A percentile compares a stretch with the other conserved stretches of the same genome.
phyloP scores from a whole-genome alignment of 495 filamentous ascomycete species.

The Penicillium chermesinum region DNA sequence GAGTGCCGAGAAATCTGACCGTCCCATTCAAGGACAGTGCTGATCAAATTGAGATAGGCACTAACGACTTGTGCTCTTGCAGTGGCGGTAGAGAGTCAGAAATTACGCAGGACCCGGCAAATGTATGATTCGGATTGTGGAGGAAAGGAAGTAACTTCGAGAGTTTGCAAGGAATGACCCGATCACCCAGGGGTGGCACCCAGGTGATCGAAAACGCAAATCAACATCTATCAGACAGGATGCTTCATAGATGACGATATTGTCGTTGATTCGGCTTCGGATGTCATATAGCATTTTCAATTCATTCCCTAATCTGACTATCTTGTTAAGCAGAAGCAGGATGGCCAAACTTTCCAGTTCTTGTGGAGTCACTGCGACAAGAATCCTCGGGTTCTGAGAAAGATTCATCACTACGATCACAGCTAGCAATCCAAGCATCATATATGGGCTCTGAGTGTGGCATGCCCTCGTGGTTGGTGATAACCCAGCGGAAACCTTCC shows the following conservation, averaged over 20 bases:
- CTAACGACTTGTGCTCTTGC: no score
- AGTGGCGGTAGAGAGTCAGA: no score
- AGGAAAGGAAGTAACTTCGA: neutral
- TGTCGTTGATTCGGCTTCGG: neutral
- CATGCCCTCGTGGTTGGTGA: conserved; percentile 4
- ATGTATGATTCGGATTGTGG: no score
- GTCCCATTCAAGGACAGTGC: no score
- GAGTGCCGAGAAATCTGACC: no score
- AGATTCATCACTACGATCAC: conserved; percentile 2
- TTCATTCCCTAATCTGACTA: neutral
- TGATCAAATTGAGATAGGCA: no score
- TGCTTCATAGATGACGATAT: neutral
- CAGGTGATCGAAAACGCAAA: neutral
- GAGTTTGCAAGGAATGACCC: neutral
- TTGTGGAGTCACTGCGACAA: neutral
- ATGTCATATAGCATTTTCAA: neutral
- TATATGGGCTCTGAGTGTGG: conserved; percentile 5
- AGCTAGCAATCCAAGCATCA: conserved; percentile 5
- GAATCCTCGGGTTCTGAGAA: neutral
- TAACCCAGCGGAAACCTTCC: conserved; percentile 3
- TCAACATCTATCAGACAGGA: neutral
- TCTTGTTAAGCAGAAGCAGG: neutral
- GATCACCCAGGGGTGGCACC: neutral
- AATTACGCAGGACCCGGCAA: no score
- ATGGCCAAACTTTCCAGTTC: neutral